Evolutionary conservation across 192 early-diverging fungal genomes (phyloP).

Genomic region (Umbelopsis ramanniana): DNA sequence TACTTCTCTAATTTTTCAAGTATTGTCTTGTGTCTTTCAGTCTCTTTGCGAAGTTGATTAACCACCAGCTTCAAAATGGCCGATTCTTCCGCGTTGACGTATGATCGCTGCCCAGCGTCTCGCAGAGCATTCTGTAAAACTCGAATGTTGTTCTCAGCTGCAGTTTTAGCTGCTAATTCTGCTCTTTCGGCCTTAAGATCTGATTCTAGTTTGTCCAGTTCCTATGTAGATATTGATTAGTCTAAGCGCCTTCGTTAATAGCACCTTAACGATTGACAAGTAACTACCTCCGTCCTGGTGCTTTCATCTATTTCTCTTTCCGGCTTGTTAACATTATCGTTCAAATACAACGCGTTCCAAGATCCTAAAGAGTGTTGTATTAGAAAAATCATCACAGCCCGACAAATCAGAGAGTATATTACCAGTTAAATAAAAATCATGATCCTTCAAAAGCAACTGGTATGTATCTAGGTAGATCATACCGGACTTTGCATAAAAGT

Average conservation of each 20-base stretch:
- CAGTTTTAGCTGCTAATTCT: background rate
- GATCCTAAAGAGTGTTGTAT: background rate
- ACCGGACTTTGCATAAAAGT: background rate
- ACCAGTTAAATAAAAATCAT: slow-evolving; percentile 27
- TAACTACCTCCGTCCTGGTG: background rate
- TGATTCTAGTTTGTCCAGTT: background rate
- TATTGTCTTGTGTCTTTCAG: slow-evolving; percentile 12
- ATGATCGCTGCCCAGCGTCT: background rate
- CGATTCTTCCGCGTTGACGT: slow-evolving; percentile 1
- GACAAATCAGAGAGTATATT: background rate
- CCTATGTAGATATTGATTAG: background rate
- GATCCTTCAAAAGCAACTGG: slow-evolving; percentile 24
- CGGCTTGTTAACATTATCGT: background rate
- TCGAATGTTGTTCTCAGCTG: slow-evolving; percentile 8
- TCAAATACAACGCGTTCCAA: slow-evolving; percentile 6
- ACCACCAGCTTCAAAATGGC: slow-evolving; percentile 10
- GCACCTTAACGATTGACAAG: background rate
- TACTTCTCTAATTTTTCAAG: slow-evolving; percentile 28
- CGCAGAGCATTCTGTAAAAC: slow-evolving; percentile 8
- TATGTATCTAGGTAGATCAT: slow-evolving; percentile 27
- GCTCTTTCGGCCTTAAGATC: background rate
- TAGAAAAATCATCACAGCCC: background rate
- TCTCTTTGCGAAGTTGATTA: slow-evolving; percentile 7
- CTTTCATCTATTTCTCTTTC: slow-evolving; percentile 4
- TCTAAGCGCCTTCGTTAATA: background rate